Percentiles rank a stretch among this genome's conserved stretches.
Evolutionary conservation across 768 basidiomycete species (phyloP).

Genomic region (Vararia minispora): DNA sequence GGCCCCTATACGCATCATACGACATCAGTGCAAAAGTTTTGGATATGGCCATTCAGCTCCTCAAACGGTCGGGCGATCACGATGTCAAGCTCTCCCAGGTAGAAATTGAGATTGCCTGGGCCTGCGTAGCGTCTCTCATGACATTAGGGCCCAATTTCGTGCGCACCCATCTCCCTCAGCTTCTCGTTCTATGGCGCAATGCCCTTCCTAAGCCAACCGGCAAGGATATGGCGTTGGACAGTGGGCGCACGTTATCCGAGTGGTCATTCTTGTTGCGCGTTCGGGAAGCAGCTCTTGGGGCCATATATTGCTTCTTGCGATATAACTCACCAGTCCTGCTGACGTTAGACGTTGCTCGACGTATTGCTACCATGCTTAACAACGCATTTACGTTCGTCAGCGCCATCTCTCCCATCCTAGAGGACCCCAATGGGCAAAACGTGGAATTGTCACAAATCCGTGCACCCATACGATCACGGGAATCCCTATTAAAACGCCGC

Average conservation of each 20-base stretch:
- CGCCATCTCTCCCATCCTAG: slow-evolving; percentile 65
- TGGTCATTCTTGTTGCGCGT: slow-evolving; percentile 91
- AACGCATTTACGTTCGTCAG: slow-evolving; percentile 88
- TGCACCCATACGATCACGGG: slow-evolving; percentile 67
- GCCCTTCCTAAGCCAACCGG: slow-evolving; percentile 90
- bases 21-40: slow-evolving; percentile 87
- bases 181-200: slow-evolving; percentile 95
- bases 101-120: slow-evolving; percentile 94
- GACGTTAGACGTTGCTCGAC: slow-evolving; percentile 83
- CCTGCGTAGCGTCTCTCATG: slow-evolving; percentile 82
- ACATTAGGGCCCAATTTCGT: slow-evolving; percentile 90
- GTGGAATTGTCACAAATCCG: too few species aligned
- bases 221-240: slow-evolving; percentile 59
- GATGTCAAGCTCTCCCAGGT: slow-evolving; percentile 70
- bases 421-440: too few species aligned
- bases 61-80: slow-evolving; percentile 88
- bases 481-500: slow-evolving; percentile 72
- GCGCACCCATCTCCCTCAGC: slow-evolving; percentile 83
- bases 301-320: slow-evolving; percentile 78
- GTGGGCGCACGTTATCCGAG: slow-evolving; percentile 59
- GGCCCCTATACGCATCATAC: slow-evolving; percentile 90
- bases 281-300: slow-evolving; percentile 80
- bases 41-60: slow-evolving; percentile 79
- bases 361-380: slow-evolving; percentile 75
- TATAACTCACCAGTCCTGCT: slow-evolving; percentile 69